Percentiles rank a stretch among this genome's conserved stretches.
phyloP scores from a whole-genome alignment of 768 basidiomycete species.

The Mycena crocata region DNA sequence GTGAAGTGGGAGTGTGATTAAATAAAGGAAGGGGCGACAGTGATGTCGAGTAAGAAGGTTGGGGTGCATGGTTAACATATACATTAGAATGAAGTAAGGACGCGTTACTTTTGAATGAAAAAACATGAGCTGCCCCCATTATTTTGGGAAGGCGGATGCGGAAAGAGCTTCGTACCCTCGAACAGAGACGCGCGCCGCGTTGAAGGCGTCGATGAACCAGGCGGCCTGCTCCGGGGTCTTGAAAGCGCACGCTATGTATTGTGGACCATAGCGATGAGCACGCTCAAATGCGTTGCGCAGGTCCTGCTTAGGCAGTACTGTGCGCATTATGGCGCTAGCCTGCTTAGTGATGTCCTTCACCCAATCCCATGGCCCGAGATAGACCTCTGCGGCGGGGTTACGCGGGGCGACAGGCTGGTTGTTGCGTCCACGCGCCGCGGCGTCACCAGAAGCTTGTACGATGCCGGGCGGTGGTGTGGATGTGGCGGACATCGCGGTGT shows the following conservation, averaged over 20 bases:
- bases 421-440: not conserved
- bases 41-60: not conserved
- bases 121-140: slow-evolving; percentile 14
- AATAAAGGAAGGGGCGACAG: no score
- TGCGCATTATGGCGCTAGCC: not conserved
- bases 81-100: not conserved
- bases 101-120: not conserved
- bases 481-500: no score
- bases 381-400: not conserved
- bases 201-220: slow-evolving; percentile 5
- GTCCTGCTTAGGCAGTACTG: not conserved
- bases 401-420: not conserved
- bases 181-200: not conserved
- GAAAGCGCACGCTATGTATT: slow-evolving; percentile 1
- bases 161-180: not conserved
- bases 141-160: slow-evolving; percentile 15
- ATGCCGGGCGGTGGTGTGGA: no score
- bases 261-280: not conserved
- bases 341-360: slow-evolving; percentile 2
- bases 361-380: not conserved
- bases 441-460: not conserved
- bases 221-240: not conserved
- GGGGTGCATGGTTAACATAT: not conserved
- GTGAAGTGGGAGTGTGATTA: no score
- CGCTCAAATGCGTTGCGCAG: not conserved